Percentiles rank a stretch among this genome's conserved stretches.
Conservation (phyloP, 306 rosid genomes). For the Pachyrhizus erosus region DNA sequence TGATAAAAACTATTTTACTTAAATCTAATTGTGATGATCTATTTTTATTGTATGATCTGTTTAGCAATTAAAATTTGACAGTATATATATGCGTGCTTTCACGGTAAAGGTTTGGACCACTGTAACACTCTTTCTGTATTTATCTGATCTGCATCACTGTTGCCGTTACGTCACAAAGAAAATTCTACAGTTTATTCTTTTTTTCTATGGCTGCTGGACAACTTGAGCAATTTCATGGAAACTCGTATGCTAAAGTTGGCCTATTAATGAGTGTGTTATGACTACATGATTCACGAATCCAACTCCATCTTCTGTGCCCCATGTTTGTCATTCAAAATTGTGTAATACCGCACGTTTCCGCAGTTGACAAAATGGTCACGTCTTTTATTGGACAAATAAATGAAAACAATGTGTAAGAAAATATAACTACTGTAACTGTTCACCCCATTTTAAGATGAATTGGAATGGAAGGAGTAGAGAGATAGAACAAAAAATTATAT, state of each 20-base stretch:
- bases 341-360: neutral
- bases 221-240: conserved; percentile 16
- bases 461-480: too few relatives aligned
- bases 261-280: neutral
- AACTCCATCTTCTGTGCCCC: conserved; percentile 17
- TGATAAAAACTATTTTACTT: too few relatives aligned
- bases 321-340: neutral
- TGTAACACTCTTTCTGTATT: neutral
- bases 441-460: neutral
- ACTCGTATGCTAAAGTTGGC: neutral
- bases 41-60: neutral
- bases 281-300: conserved; percentile 23
- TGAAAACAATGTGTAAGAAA: neutral
- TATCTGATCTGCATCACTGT: neutral
- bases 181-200: neutral
- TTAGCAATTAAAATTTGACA: neutral
- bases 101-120: neutral
- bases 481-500: too few relatives aligned
- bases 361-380: conserved; percentile 32
- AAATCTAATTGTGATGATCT: neutral
- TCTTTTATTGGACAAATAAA: neutral
- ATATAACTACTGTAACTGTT: neutral
- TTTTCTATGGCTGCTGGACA: neutral
- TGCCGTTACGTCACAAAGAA: neutral
- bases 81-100: neutral